phyloP scores from a whole-genome alignment of 2,329 filamentous ascomycete species.

The Kalmusia sp. region DNA sequence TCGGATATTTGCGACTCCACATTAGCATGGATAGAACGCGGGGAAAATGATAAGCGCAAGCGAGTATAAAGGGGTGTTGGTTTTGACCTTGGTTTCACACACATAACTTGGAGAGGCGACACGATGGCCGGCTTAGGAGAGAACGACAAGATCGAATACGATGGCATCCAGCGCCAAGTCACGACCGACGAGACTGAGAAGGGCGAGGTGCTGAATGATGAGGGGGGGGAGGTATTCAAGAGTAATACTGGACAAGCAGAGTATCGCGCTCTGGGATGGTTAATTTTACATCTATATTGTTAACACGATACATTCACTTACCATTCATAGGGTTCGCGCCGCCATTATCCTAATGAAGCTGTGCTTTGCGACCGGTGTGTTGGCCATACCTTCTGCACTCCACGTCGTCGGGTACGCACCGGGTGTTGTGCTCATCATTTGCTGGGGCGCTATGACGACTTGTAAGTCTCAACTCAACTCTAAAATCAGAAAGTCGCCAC shows the following conservation, averaged over 20 bases:
- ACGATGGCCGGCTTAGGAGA: no score
- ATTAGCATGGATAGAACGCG: not conserved
- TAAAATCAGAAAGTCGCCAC: no score
- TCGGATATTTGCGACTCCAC: constrained; percentile 3
- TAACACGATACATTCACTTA: not conserved
- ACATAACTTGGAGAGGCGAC: not conserved
- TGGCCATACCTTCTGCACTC: constrained; percentile 2
- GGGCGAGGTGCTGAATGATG: constrained; percentile 9
- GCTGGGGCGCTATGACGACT: not conserved
- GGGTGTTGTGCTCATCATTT: not conserved
- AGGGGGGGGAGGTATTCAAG: constrained; percentile 11
- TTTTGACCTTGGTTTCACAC: no score
- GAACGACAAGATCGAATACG: constrained; percentile 2
- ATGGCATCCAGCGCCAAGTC: not conserved
- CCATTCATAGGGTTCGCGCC: not conserved
- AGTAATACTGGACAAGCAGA: constrained; percentile 8
- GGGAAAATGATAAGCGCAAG: not conserved
- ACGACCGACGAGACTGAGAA: constrained; percentile 6
- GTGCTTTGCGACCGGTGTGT: constrained; percentile 2
- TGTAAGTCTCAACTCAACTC: constrained; percentile 1
- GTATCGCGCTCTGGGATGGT: constrained; percentile 9
- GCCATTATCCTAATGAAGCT: constrained; percentile 2
- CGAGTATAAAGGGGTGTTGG: not conserved
- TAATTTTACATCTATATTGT: not conserved
- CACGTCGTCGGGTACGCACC: constrained; percentile 1